Evolutionary conservation across 2,329 filamentous ascomycete genomes (phyloP).

Genomic region (Diplodia seriata): DNA sequence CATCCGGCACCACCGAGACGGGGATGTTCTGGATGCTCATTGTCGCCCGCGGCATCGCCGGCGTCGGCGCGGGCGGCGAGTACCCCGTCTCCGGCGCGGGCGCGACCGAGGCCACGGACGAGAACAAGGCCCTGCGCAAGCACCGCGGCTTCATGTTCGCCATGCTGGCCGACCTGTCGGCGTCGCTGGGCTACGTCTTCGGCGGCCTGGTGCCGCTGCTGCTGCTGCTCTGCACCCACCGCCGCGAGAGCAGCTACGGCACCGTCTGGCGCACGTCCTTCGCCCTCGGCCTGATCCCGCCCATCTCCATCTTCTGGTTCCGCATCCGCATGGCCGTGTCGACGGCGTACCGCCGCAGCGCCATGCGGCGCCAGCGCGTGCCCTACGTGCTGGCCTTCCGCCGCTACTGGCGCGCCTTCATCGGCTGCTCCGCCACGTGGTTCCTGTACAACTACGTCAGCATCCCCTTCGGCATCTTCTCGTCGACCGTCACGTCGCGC

Average conservation of each 20-base stretch:
- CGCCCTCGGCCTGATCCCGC: constrained; percentile 58
- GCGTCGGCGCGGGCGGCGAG: constrained; percentile 55
- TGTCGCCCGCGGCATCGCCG: constrained; percentile 54
- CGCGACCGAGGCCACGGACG: constrained; percentile 62
- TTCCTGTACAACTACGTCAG: constrained; percentile 64
- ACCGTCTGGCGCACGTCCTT: constrained; percentile 60
- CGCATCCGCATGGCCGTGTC: constrained; percentile 61
- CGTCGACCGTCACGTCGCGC: constrained; percentile 55
- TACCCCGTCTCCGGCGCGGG: constrained; percentile 60
- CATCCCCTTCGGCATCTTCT: constrained; percentile 63
- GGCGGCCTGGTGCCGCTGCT: constrained; percentile 59
- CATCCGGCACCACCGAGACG: constrained; percentile 39
- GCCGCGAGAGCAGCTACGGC: constrained; percentile 50
- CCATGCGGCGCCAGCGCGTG: constrained; percentile 49
- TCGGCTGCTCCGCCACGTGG: constrained; percentile 59
- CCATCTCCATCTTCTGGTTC: constrained; percentile 61
- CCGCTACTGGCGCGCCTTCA: constrained; percentile 58
- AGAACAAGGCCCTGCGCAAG: constrained; percentile 54
- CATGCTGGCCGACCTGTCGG: constrained; percentile 61
- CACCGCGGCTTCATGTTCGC: constrained; percentile 63
- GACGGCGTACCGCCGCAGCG: constrained; percentile 56
- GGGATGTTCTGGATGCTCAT: constrained; percentile 54
- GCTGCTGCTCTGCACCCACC: constrained; percentile 58
- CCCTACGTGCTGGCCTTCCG: constrained; percentile 58
- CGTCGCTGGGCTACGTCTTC: constrained; percentile 60